A percentile compares a stretch with the other conserved stretches of the same genome.
These are phyloP conservation scores for Cryptococcus sp. DNA, from an alignment of 1,284 basidiomycete species.

Conservation along the genomic window DNA sequence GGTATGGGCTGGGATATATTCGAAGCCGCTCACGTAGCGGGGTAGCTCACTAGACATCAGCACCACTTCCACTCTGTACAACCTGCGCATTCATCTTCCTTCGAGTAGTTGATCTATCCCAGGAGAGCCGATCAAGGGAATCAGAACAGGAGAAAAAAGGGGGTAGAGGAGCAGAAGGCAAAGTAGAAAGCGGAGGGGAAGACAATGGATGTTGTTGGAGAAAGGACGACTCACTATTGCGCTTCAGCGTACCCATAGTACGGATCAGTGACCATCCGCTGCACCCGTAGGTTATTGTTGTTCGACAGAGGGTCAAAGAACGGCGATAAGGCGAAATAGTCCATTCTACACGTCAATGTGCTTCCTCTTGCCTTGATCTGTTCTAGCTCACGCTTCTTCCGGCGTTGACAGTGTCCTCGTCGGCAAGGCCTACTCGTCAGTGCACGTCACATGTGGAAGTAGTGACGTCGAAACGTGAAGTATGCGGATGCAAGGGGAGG, in stretches of 20 bases:
- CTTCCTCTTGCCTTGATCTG: not conserved
- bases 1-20: conserved; percentile 40
- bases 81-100: no score
- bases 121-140: no score
- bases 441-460: no score
- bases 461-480: no score
- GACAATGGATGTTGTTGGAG: not conserved
- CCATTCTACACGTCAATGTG: conserved; percentile 25
- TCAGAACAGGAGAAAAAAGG: no score
- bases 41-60: conserved; percentile 37
- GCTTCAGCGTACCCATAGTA: conserved; percentile 39
- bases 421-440: not conserved
- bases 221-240: conserved; percentile 26
- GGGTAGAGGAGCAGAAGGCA: no score
- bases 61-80: no score
- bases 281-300: conserved; percentile 36
- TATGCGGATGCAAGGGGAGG: no score
- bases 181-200: no score
- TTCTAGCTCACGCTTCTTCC: conserved; percentile 5
- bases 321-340: conserved; percentile 44
- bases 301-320: conserved; percentile 42
- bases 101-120: not conserved
- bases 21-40: conserved; percentile 35
- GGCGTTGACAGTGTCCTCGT: conserved; percentile 2
- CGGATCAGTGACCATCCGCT: conserved; percentile 33